Evolutionary conservation across 306 rosid species (phyloP), one percentile per base, ranked within the genome.

Genomic region (Gastrolobium bilobum): DNA sequence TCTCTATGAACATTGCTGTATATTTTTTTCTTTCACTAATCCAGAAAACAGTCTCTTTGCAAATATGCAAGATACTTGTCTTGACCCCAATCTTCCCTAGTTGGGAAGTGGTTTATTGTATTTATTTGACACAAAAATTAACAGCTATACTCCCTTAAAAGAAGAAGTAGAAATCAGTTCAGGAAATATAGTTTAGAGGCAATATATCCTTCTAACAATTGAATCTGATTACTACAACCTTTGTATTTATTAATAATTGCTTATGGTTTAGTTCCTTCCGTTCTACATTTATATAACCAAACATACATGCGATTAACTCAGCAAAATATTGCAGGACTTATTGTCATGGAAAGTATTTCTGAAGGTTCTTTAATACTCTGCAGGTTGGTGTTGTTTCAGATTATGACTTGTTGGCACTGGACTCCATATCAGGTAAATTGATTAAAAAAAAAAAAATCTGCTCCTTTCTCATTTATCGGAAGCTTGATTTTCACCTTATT

Each of bases 351-450:
- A 68, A 63, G 78, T 68, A 79, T 62, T 75, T 67, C 51, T 75
- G 11, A 74, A 57, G 34, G 68, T 83, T 83, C 57, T 77, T 73
- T 61, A 39, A 76, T 64, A 30, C 66, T 72, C 39, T 79, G 89
- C 88, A 95, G 99, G 98, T 95, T 69, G 99, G 99, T 62, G 92
- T 95, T 77, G 91, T 95, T 85, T 95, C 99, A 29, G 99, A 95
- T 71, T 95, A 91, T 42, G 99, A 95, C 84, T 86, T 95, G 85
- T 86, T 92, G 80, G 99, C 99, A 66, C 80, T 95, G 85, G 99
- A 95, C 72, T 88, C 98, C 52, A 88, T 95, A 81, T 89, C 92
- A 77, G 99, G 99, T 95, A 85, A 72, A 65, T 60, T 79, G 66
- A 29, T 79, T 81, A 26, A 11, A 13, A 51, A 13, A 62, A 42